These are phyloP conservation scores for Spirogloea muscicola DNA, from an alignment of 139 green algal genomes.

Conservation along the genomic window DNA sequence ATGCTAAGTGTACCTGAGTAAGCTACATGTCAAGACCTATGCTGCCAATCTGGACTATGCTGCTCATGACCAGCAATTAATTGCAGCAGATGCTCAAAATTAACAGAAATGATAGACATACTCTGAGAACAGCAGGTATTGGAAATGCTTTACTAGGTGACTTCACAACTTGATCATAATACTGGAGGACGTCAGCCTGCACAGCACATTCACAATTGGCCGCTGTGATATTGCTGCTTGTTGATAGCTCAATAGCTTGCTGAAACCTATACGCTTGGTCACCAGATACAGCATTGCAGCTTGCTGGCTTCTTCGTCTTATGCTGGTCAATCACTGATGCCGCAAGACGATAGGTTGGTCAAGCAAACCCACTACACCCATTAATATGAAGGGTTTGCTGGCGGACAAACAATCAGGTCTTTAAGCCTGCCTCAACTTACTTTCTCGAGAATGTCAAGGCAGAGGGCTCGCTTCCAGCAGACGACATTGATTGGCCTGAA, in stretches of 20 bases:
- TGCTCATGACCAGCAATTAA: not conserved
- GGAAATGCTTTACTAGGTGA: constrained; percentile 22
- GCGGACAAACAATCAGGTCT: not conserved
- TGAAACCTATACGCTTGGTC: no score
- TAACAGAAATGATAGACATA: constrained; percentile 1
- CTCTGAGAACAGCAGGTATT: constrained; percentile 26
- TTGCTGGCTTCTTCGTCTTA: no score
- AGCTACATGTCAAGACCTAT: no score
- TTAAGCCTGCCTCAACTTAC: no score
- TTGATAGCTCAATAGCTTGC: no score
- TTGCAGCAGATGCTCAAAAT: not conserved
- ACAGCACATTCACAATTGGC: no score
- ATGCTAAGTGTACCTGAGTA: no score
- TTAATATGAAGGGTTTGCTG: not conserved
- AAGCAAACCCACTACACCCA: not conserved
- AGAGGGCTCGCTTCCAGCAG: constrained; percentile 1
- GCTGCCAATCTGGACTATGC: not conserved
- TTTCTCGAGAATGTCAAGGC: not conserved
- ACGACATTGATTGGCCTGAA: constrained; percentile 12
- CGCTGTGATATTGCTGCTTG: no score
- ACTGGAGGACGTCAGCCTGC: constrained; percentile 32
- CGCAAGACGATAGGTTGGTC: no score
- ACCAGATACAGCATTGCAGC: no score
- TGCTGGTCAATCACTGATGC: no score
- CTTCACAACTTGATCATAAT: constrained; percentile 42